Base-by-base conservation (phyloP, 164 flowering plant species). In the Berberis thunbergii region DNA sequence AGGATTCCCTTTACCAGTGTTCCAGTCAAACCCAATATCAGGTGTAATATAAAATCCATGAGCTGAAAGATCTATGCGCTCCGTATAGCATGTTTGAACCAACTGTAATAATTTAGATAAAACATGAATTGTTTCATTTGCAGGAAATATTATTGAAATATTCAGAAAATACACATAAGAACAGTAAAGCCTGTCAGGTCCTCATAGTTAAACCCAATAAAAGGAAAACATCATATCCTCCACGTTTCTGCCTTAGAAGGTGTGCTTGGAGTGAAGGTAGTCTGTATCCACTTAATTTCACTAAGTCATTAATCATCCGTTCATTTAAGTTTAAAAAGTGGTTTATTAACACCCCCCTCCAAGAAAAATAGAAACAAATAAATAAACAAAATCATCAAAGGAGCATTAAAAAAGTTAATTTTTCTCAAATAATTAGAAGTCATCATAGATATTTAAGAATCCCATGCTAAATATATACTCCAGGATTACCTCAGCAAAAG, bases 31-130 rank as follows among this genome's bases (percentile, higher is more conserved):
- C 52, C 77, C 86, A 67, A 94, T 86, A 60, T 89, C 96, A 63
- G 99, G 99, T 45, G 83, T 80, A 57, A 78, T 81, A 65, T 83
- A 79, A 72, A 94, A 94, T 61, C 99, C 99, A 75, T 91, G 97
- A 69, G 99, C 97, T 64, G 96, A 94, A 61, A 94, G 87, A 71
- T 91, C 96, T 68, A 94, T 79, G 49, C 99, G 72, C 75, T 86
- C 86, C 73, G 75, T 54, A 69, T 84, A 77, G 75, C 99, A 94
- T 9, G 94, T 82, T 59, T 1, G 57, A 7, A 65, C 89, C 65
- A 94, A 78, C 99, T 94, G 86, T 64, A 26, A 67, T 62, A 6
- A 65, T 45, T 39, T 55, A 5, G 54, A 67, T 46, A 54, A 57
- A 72, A 49, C 49, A 43, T 7, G 7, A 49, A 26, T 7, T 44